These are phyloP conservation scores for Aspergillus carbonarius DNA, from an alignment of 2,329 filamentous ascomycete genomes.

Conservation along the genomic window DNA sequence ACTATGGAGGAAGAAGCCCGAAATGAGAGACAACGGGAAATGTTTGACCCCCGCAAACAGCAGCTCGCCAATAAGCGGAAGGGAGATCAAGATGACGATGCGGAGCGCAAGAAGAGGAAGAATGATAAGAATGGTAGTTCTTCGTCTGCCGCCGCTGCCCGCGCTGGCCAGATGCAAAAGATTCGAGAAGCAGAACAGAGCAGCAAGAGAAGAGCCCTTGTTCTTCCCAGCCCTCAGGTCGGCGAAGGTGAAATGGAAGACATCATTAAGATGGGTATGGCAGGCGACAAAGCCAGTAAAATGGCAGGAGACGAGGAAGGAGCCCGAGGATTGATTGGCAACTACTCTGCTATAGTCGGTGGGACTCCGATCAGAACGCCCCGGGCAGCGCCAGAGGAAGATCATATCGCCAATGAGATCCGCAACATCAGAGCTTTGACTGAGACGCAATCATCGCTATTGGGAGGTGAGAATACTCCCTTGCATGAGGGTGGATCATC, in stretches of 20 bases:
- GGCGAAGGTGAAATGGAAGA: conserved; percentile 91
- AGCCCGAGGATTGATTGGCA: conserved; percentile 82
- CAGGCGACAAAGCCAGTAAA: conserved; percentile 78
- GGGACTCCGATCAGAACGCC: conserved; percentile 89
- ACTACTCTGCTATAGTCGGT: conserved; percentile 78
- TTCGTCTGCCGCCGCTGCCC: conserved; percentile 81
- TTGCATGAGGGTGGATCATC: conserved; percentile 77
- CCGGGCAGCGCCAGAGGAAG: conserved; percentile 85
- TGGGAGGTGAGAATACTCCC: conserved; percentile 92
- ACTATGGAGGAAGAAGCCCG: conserved; percentile 75
- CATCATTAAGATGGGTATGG: conserved; percentile 97
- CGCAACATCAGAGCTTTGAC: conserved; percentile 89
- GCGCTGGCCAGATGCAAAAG: conserved; percentile 91
- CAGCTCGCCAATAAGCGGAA: conserved; percentile 91
- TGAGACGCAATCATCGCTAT: conserved; percentile 86
- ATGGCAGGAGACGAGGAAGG: conserved; percentile 76
- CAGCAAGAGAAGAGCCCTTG: conserved; percentile 83
- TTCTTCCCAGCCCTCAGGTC: conserved; percentile 85
- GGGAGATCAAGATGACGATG: conserved; percentile 80
- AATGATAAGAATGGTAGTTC: conserved; percentile 80
- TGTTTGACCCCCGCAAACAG: conserved; percentile 90
- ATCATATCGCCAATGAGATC: conserved; percentile 95
- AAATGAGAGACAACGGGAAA: conserved; percentile 81
- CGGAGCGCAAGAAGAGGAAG: conserved; percentile 79
- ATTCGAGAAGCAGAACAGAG: conserved; percentile 95